These are phyloP conservation scores for Boletus edulis DNA, from an alignment of 768 basidiomycete species.

Conservation along the genomic window DNA sequence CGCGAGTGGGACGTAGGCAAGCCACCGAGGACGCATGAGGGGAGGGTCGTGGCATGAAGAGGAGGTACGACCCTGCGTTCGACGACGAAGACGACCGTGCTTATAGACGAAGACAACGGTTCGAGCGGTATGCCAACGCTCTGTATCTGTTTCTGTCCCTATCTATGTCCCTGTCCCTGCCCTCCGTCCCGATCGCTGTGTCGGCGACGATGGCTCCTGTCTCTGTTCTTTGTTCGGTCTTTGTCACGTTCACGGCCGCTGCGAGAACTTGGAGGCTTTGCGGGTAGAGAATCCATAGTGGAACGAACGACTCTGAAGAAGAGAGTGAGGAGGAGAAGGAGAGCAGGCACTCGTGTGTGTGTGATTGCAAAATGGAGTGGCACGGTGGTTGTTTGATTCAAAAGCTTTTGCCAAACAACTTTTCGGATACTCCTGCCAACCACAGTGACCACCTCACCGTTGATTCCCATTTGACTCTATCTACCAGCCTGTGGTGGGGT, in stretches of 20 bases:
- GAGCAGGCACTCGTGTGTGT: too few relatives aligned
- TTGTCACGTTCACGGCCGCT: constrained; percentile 14
- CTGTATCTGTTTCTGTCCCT: too few relatives aligned
- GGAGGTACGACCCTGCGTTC: constrained; percentile 43
- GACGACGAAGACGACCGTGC: too few relatives aligned
- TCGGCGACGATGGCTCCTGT: constrained; percentile 6
- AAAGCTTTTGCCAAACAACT: constrained; percentile 22
- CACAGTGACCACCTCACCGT: too few relatives aligned
- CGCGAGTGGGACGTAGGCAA: constrained; percentile 45
- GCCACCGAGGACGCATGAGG: constrained; percentile 21
- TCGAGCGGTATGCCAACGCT: constrained; percentile 45
- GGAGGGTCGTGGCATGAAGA: constrained; percentile 35
- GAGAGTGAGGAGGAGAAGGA: neutral
- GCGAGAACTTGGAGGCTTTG: constrained; percentile 16
- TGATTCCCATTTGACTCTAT: too few relatives aligned
- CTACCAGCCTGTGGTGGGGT: too few relatives aligned
- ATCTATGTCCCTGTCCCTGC: neutral
- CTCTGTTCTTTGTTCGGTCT: constrained; percentile 6
- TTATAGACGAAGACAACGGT: constrained; percentile 57
- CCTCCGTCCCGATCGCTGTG: constrained; percentile 7
- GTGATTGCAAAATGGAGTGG: neutral
- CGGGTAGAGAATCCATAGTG: constrained; percentile 20
- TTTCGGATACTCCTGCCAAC: neutral
- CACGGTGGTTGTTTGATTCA: constrained; percentile 24
- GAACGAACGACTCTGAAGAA: neutral